Percentiles rank a stretch among this genome's conserved stretches.
These are phyloP conservation scores for Metschnikowia baotianmanensis DNA, from an alignment of 805 yeast species.

Conservation along the genomic window DNA sequence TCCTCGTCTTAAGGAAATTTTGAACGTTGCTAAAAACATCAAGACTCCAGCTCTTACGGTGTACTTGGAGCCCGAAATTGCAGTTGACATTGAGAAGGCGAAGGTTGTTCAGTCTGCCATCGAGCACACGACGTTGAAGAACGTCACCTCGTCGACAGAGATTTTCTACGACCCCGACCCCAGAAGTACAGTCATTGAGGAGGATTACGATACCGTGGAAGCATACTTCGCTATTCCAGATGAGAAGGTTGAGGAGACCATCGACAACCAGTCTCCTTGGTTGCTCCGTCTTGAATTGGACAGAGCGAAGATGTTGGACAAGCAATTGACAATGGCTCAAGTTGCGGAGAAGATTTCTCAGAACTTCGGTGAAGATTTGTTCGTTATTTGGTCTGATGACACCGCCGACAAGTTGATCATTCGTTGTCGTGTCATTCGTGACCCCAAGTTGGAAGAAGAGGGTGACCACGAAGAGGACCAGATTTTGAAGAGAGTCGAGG, in stretches of 20 bases:
- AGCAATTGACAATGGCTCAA: conserved; percentile 96
- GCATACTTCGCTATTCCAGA: conserved; percentile 97
- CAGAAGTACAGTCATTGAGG: conserved; percentile 91
- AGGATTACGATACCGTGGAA: conserved; percentile 95
- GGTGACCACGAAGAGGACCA: conserved; percentile 96
- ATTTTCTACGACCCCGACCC: conserved; percentile 98
- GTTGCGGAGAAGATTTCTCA: conserved; percentile 94
- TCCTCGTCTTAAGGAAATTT: conserved; percentile 98
- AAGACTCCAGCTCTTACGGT: conserved; percentile 99
- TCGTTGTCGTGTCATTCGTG: conserved; percentile 98
- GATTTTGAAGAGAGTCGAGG: conserved; percentile 89
- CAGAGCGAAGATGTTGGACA: conserved; percentile 98
- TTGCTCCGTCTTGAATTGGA: conserved; percentile 92
- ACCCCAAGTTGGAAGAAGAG: conserved; percentile 92
- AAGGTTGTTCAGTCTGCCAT: conserved; percentile 94
- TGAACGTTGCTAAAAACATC: conserved; percentile 96
- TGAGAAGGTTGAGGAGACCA: conserved; percentile 90
- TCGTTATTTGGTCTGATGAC: conserved; percentile 99
- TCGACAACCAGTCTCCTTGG: conserved; percentile 98
- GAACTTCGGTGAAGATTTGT: conserved; percentile 90
- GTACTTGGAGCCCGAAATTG: conserved; percentile 76
- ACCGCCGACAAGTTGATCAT: conserved; percentile 94
- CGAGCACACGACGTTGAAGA: conserved; percentile 91
- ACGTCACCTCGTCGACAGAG: conserved; percentile 96
- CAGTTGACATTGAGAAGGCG: conserved; percentile 89